Evolutionary conservation across 2,329 filamentous ascomycete genomes (phyloP).

Genomic region (Zymoseptoria tritici): DNA sequence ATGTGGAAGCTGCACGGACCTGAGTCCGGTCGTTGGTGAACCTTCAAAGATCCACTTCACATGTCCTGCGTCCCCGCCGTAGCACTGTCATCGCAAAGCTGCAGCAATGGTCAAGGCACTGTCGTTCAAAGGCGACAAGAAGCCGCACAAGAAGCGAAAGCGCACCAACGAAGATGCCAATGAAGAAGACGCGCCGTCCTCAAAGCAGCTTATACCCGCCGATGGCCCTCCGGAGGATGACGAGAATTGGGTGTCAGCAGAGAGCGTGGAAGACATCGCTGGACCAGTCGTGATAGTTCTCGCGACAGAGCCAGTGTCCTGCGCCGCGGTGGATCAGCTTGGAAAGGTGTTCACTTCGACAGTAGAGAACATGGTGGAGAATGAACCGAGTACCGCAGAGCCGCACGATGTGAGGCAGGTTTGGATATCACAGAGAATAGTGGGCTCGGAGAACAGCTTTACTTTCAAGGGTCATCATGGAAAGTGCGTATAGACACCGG

Average conservation of each 20-base stretch:
- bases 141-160: slow-evolving; percentile 74
- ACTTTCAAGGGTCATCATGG: slow-evolving; percentile 89
- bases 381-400: slow-evolving; percentile 74
- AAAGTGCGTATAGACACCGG: slow-evolving; percentile 43
- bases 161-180: slow-evolving; percentile 43
- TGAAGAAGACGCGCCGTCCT: slow-evolving; percentile 26
- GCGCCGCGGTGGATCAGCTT: slow-evolving; percentile 75
- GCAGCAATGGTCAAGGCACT: slow-evolving; percentile 76
- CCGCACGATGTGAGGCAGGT: slow-evolving; percentile 94
- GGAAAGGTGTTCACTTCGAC: slow-evolving; percentile 77
- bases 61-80: not conserved
- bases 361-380: slow-evolving; percentile 83
- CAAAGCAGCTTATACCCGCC: slow-evolving; percentile 28
- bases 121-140: slow-evolving; percentile 95
- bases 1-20: not conserved
- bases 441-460: slow-evolving; percentile 66
- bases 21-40: not conserved
- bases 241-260: slow-evolving; percentile 87
- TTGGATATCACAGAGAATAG: slow-evolving; percentile 79
- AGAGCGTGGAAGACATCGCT: slow-evolving; percentile 62
- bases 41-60: not conserved
- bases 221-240: slow-evolving; percentile 51
- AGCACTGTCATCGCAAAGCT: not conserved
- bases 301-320: slow-evolving; percentile 63
- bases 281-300: slow-evolving; percentile 80